Conservation (phyloP, 2,329 filamentous ascomycete species). For the Calonectria naviculata region DNA sequence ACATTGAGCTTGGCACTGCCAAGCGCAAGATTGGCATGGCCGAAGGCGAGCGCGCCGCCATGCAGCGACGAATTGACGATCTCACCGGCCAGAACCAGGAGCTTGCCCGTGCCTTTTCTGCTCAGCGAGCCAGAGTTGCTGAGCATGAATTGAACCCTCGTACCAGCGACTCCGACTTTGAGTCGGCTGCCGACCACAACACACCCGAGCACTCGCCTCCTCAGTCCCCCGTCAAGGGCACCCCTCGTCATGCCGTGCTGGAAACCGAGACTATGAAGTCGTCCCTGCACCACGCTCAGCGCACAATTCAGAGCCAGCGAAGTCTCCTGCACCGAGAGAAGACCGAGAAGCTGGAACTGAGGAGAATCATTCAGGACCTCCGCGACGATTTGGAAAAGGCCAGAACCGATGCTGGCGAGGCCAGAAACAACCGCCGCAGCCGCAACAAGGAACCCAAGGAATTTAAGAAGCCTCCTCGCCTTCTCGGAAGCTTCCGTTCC, state of each 20-base stretch:
- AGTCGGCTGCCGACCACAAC: slow-evolving; percentile 73
- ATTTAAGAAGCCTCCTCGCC: slow-evolving; percentile 82
- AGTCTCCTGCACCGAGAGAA: slow-evolving; percentile 97
- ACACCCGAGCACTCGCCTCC: slow-evolving; percentile 94
- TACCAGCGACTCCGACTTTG: slow-evolving; percentile 71
- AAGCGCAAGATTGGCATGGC: slow-evolving; percentile 83
- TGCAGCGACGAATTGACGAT: slow-evolving; percentile 90
- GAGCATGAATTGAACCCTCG: slow-evolving; percentile 72
- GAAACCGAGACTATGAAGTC: slow-evolving; percentile 96
- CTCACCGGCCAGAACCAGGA: slow-evolving; percentile 91
- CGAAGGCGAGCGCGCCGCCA: slow-evolving; percentile 80
- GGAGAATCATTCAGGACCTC: slow-evolving; percentile 93
- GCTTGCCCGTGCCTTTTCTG: slow-evolving; percentile 84
- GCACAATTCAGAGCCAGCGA: slow-evolving; percentile 96
- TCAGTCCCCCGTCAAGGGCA: slow-evolving; percentile 89
- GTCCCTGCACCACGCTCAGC: slow-evolving; percentile 91
- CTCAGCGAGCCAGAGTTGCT: slow-evolving; percentile 73
- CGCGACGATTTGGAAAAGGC: slow-evolving; percentile 88
- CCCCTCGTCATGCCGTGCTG: slow-evolving; percentile 89
- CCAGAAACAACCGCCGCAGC: slow-evolving; percentile 66
- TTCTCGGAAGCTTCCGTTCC: slow-evolving; percentile 80
- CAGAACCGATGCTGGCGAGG: slow-evolving; percentile 62
- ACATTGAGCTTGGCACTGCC: slow-evolving; percentile 86
- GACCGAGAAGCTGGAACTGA: slow-evolving; percentile 96
- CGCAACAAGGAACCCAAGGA: slow-evolving; percentile 73